Conservation (phyloP, 805 yeast species). For the Zygosaccharomyces bisporus region DNA sequence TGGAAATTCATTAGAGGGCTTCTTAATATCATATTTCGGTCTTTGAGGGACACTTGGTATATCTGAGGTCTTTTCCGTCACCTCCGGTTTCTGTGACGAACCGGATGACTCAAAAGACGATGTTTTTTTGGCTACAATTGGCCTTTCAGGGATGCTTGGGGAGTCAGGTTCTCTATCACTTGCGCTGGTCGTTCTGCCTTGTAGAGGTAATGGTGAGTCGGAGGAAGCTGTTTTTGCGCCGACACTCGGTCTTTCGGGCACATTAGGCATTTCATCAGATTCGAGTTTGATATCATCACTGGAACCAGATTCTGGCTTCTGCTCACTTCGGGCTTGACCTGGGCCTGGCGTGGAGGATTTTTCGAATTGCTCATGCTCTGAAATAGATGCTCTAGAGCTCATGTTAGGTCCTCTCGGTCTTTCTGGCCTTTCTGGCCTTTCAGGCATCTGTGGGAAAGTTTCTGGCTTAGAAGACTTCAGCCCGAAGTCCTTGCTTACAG, state of each 20-base stretch:
- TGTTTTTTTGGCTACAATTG: background rate
- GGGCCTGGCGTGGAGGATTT: background rate
- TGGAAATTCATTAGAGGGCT: conserved; percentile 7
- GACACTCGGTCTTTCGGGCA: background rate
- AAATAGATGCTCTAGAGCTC: no score
- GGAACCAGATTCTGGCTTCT: background rate
- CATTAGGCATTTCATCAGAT: conserved; percentile 1
- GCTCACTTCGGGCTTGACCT: background rate
- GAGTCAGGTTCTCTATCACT: background rate
- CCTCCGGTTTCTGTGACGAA: background rate
- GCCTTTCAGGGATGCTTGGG: conserved; percentile 9
- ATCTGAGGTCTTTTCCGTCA: background rate
- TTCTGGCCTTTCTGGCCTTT: no score
- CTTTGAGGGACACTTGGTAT: background rate
- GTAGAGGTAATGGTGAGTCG: conserved; percentile 10
- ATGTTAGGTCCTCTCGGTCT: no score
- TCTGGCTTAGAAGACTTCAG: background rate
- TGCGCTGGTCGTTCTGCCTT: conserved; percentile 11
- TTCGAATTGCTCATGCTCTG: background rate
- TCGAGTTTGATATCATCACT: background rate
- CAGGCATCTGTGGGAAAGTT: background rate
- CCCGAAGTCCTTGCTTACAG: background rate
- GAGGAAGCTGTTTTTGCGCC: background rate
- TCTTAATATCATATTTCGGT: conserved; percentile 1
- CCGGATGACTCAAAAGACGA: conserved; percentile 7